These are phyloP conservation scores for Sordariomycetes sp. DNA, from an alignment of 2,329 filamentous ascomycete genomes.

Conservation along the genomic window DNA sequence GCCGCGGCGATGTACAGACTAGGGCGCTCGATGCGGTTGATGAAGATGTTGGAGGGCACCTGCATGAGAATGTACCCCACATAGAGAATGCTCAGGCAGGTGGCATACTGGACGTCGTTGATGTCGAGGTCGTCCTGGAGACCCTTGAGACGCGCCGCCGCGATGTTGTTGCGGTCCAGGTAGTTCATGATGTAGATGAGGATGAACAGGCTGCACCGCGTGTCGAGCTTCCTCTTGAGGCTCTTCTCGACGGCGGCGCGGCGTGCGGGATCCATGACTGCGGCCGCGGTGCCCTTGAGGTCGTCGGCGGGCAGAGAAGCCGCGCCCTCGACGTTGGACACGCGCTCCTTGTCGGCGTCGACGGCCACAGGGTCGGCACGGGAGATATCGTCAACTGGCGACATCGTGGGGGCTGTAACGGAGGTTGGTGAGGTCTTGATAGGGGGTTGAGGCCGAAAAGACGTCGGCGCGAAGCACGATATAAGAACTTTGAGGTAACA, in stretches of 20 bases:
- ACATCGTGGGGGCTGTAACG: no score
- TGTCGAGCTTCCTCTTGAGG: conserved; percentile 62
- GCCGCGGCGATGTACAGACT: conserved; percentile 40
- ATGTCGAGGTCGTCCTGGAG: conserved; percentile 49
- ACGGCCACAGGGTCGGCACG: no score
- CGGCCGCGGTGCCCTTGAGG: no score
- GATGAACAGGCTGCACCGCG: conserved; percentile 58
- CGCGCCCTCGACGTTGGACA: no score
- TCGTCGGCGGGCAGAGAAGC: no score
- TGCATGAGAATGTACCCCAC: conserved; percentile 59
- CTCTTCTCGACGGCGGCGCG: conserved; percentile 49
- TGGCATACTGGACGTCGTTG: conserved; percentile 50
- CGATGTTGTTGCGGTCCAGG: conserved; percentile 59
- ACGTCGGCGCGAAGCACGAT: no score
- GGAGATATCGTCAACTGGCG: no score
- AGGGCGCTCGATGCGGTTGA: conserved; percentile 42
- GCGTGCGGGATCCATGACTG: conserved; percentile 33
- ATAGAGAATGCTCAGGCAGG: conserved; percentile 55
- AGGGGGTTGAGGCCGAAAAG: no score
- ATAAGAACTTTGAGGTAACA: no score
- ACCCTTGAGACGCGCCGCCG: conserved; percentile 55
- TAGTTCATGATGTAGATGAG: conserved; percentile 72
- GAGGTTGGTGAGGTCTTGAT: no score
- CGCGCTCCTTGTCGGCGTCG: no score
- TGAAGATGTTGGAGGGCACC: conserved; percentile 47